Percentiles rank a stretch among this genome's conserved stretches.
phyloP scores from a whole-genome alignment of 2,329 filamentous ascomycete species.

The Ascochyta clinopodiicola region DNA sequence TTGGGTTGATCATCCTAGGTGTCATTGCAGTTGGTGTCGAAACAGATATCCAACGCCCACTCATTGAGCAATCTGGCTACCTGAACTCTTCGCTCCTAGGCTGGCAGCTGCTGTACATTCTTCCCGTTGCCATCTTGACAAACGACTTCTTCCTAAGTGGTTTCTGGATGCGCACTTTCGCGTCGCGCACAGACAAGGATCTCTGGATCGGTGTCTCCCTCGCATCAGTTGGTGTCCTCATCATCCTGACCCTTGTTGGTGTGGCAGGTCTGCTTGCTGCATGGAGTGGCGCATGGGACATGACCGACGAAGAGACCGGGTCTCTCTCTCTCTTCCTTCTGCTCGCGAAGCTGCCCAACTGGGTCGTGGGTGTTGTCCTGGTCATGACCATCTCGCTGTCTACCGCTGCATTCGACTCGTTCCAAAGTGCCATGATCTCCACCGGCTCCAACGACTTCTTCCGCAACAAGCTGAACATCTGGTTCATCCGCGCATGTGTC shows the following conservation, averaged over 20 bases:
- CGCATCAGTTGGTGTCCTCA: constrained; percentile 67
- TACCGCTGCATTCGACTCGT: constrained; percentile 78
- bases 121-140: constrained; percentile 79
- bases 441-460: constrained; percentile 84
- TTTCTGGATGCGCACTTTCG: constrained; percentile 85
- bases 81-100: constrained; percentile 74
- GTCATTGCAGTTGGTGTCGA: constrained; percentile 79
- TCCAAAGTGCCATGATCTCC: constrained; percentile 86
- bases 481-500: constrained; percentile 73
- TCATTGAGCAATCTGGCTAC: constrained; percentile 73
- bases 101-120: constrained; percentile 86
- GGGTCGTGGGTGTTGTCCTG: constrained; percentile 82
- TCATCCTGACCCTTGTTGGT: constrained; percentile 76
- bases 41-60: constrained; percentile 71
- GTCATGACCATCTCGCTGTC: constrained; percentile 81
- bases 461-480: constrained; percentile 79
- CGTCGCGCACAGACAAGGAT: constrained; percentile 78
- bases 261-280: constrained; percentile 75
- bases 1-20: constrained; percentile 76
- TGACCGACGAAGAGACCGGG: constrained; percentile 66
- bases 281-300: constrained; percentile 76
- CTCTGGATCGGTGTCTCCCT: constrained; percentile 76
- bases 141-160: constrained; percentile 88
- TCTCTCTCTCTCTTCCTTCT: constrained; percentile 78
- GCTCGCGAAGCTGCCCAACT: constrained; percentile 73